Conservation (phyloP, 2,329 filamentous ascomycete species). For the Cordyceps cateniannulata region DNA sequence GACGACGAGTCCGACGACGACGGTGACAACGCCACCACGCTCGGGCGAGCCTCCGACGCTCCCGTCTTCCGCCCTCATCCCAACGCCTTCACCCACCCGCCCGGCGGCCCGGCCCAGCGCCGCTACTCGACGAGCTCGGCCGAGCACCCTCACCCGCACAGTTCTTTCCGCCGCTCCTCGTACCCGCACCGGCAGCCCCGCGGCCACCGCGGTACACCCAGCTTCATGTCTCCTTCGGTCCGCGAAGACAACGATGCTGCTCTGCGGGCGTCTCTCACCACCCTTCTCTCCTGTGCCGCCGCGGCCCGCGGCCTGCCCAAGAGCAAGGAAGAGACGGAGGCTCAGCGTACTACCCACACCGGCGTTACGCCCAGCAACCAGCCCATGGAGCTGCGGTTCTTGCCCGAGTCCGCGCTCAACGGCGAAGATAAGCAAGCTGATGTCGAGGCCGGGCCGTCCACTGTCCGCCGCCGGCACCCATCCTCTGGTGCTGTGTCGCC, state of each 20-base stretch:
- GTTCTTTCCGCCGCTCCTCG: conserved; percentile 44
- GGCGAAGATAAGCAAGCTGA: conserved; percentile 24
- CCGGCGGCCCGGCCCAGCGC: conserved; percentile 41
- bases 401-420: conserved; percentile 52
- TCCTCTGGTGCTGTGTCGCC: conserved; percentile 28
- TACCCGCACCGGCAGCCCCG: conserved; percentile 42
- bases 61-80: conserved; percentile 75
- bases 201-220: conserved; percentile 44
- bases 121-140: conserved; percentile 44
- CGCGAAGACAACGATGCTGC: conserved; percentile 91
- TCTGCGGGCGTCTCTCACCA: conserved; percentile 86
- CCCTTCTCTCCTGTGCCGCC: conserved; percentile 87
- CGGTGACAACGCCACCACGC: conserved; percentile 69
- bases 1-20: conserved; percentile 51
- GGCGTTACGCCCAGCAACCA: conserved; percentile 42
- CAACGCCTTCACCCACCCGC: conserved; percentile 85
- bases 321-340: conserved; percentile 40
- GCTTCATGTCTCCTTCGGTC: conserved; percentile 66
- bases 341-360: conserved; percentile 25
- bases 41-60: conserved; percentile 53
- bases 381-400: conserved; percentile 52
- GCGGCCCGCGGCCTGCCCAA: conserved; percentile 80
- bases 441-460: conserved; percentile 17
- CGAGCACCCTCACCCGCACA: conserved; percentile 42
- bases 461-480: conserved; percentile 15